Conservation (phyloP, 2,329 filamentous ascomycete genomes). For the Trichoderma polysporum region DNA sequence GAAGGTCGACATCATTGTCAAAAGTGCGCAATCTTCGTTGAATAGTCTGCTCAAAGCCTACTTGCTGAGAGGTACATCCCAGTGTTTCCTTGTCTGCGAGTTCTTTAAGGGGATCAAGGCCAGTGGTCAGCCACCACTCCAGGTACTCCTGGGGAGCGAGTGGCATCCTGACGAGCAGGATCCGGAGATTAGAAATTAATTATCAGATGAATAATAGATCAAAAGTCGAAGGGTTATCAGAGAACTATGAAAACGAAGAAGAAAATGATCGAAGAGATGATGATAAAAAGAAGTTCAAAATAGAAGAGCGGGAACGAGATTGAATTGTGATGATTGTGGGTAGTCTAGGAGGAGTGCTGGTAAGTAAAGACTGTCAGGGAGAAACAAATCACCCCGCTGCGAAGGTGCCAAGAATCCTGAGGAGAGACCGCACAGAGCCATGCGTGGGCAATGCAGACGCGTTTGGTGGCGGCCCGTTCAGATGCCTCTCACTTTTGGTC, state of each 20-base stretch:
- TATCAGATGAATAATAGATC: neutral
- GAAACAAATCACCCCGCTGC: neutral
- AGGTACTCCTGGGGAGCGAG: conserved; percentile 34
- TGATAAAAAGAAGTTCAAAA: neutral
- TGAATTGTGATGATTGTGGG: neutral
- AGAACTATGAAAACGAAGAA: neutral
- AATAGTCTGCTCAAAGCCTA: conserved; percentile 36
- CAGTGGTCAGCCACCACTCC: conserved; percentile 36
- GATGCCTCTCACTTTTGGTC: neutral
- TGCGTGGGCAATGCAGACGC: neutral
- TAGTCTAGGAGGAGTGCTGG: neutral
- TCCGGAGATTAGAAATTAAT: neutral
- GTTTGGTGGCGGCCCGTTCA: conserved; percentile 8
- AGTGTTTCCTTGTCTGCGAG: conserved; percentile 29
- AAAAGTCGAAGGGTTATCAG: neutral
- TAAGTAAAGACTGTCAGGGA: neutral
- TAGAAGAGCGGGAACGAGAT: neutral
- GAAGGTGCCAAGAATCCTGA: neutral
- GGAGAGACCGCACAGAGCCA: neutral
- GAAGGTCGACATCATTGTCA: conserved; percentile 31
- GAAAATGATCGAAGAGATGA: neutral
- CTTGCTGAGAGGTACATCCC: conserved; percentile 27
- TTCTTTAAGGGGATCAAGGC: conserved; percentile 27
- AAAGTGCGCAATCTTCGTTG: conserved; percentile 34
- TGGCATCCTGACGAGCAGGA: conserved; percentile 30